A percentile compares a stretch with the other conserved stretches of the same genome.
These are phyloP conservation scores for Aspergillus latus DNA, from an alignment of 2,329 filamentous ascomycete genomes.

Conservation along the genomic window DNA sequence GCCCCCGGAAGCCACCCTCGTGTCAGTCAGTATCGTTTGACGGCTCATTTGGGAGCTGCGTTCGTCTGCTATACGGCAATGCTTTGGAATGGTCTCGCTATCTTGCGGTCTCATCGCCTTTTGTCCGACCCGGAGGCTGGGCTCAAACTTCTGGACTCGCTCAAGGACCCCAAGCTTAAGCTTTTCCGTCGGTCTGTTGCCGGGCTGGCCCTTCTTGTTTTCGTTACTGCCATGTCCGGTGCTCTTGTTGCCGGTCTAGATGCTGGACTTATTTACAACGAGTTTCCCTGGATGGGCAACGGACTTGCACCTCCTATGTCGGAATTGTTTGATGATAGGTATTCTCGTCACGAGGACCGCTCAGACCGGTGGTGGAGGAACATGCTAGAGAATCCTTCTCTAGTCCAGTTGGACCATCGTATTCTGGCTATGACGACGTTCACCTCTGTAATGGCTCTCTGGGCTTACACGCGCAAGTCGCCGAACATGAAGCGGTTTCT, in stretches of 20 bases:
- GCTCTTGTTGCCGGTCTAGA: slow-evolving; percentile 92
- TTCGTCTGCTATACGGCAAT: slow-evolving; percentile 94
- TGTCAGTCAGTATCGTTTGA: slow-evolving; percentile 90
- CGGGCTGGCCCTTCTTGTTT: slow-evolving; percentile 72
- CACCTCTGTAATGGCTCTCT: slow-evolving; percentile 73
- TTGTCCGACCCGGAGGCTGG: slow-evolving; percentile 66
- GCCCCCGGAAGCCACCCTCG: slow-evolving; percentile 85
- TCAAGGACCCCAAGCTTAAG: slow-evolving; percentile 67
- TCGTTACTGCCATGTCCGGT: slow-evolving; percentile 88
- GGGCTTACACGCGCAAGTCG: slow-evolving; percentile 73
- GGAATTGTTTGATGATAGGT: slow-evolving; percentile 84
- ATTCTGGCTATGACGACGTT: slow-evolving; percentile 90
- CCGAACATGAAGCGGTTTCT: slow-evolving; percentile 60
- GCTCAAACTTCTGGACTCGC: slow-evolving; percentile 58
- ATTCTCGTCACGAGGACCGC: slow-evolving; percentile 73
- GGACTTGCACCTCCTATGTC: slow-evolving; percentile 76
- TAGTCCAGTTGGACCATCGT: slow-evolving; percentile 94
- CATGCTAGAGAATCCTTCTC: slow-evolving; percentile 92
- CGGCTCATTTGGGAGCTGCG: slow-evolving; percentile 83
- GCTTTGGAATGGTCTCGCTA: slow-evolving; percentile 81
- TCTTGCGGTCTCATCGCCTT: slow-evolving; percentile 75
- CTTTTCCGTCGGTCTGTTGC: slow-evolving; percentile 72
- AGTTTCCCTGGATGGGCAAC: slow-evolving; percentile 92
- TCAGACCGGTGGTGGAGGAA: slow-evolving; percentile 96
- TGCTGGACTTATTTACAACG: slow-evolving; percentile 96